Base-by-base conservation (phyloP, 371 early-diverging fungal species). In the Sporodiniella umbellata region DNA sequence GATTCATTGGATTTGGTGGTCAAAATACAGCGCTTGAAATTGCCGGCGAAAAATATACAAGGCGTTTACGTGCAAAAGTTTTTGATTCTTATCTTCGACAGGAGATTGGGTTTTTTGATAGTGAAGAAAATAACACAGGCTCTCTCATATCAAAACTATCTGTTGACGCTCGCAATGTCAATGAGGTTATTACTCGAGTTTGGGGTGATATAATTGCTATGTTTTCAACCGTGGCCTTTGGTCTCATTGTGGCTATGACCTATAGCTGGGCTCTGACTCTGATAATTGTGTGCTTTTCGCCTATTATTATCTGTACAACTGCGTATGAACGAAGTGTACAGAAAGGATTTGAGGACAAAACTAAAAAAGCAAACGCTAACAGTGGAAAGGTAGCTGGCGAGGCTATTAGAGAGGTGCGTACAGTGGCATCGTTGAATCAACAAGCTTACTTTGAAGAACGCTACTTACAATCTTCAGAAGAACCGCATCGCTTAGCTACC, bases 101-200 rank as follows among this genome's bases (percentile, higher is more conserved):
- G 68, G 92, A 94, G 38, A 83, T 93, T 51, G 86, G 70, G 0
- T 96, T 79, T 66, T 95, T 90, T 66, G 96, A 95, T 68, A 68
- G 76, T n/a, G 83, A 84, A 26, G 75, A 78, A 33, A 83, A 94
- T 62, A 77, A 72, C 19, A 78, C 84, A 4, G 94, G 96, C 28
- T 84, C 84, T n/a, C 64, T 95, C 31, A 82, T 90, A 0, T 69
- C 92, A 8, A 78, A 82, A 30, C 75, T 96, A 19, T 81, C 93
- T 8, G 78, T 84, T 10, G 94, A 94, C 58, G 88, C 94, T 3
- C 58, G 64, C 33, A 72, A 76, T 56, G 73, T 83, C 48, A 67
- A 78, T 44, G 75, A 84, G 28, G 54, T 86, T 38, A 73, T 93
- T 31, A 79, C 83, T 22, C 83, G 70, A 46, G 63, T 84, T 2